Base-by-base conservation (phyloP, 495 filamentous ascomycete genomes). In the Daldinia caldariorum region DNA sequence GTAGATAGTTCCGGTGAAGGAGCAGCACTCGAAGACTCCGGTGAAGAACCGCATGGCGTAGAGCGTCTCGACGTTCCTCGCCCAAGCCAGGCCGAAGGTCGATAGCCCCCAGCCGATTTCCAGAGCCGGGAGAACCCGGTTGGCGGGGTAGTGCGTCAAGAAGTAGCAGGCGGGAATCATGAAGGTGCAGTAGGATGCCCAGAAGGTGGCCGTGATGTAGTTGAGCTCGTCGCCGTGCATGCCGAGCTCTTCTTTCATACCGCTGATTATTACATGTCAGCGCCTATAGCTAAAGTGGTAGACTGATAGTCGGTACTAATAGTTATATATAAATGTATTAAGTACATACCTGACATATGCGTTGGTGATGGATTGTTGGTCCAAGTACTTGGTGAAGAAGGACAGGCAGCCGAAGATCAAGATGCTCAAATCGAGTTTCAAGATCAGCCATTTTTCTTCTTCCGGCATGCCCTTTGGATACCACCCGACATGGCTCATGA, bases 1-100 rank as follows among this genome's bases (percentile, higher is more conserved):
- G 32, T 64, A 74, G 32, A 73, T 69, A 13, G 63, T 72, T 6
- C 65, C 70, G n/a, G 73, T 69, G 2, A 81, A 81, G 9, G 83
- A 81, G 34, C 83, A 81, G 38, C 71, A 74, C 58, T 85, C 83
- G 8, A 81, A 80, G 16, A 82, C 58, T 10, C 83, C 83, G 0
- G 84, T 80, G 10, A 85, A 67, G 65, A 85, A 83, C 0, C 83
- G 78, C 67, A 71, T 74, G 8, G 68, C 76, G 35, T 77, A 78
- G 1, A 78, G 50, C 34, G 70, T 74, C 49, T 74, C 58, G 31
- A 70, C 63, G 56, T 70, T 73, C 67, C 16, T 69, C 39, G 61
- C 62, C 72, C 58, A 76, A 26, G 55, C 73, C 51, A 56, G 72
- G 49, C 60, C 75, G 45, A 80, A 76, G 16, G 77, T 78, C 32